phyloP scores from a whole-genome alignment of 2,329 filamentous ascomycete genomes.

The Cylindrodendrum hubeiense region DNA sequence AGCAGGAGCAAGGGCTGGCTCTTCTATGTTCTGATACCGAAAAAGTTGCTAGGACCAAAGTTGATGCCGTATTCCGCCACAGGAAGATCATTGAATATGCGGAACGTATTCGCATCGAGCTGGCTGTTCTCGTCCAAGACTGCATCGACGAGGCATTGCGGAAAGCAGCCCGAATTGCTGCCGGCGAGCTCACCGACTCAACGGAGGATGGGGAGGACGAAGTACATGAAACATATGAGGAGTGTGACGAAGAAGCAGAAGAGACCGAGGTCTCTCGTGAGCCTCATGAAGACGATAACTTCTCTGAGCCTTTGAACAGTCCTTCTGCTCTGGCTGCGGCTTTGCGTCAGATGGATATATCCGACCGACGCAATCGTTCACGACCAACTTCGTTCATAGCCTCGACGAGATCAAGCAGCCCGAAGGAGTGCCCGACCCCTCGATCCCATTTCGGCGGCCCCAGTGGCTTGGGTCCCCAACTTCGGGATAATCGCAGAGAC shows the following conservation, averaged over 20 bases:
- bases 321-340: conserved; percentile 69
- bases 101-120: conserved; percentile 94
- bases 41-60: conserved; percentile 84
- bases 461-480: conserved; percentile 66
- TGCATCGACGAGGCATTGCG: conserved; percentile 93
- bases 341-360: conserved; percentile 56
- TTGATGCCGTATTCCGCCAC: conserved; percentile 92
- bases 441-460: conserved; percentile 78
- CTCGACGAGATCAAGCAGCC: conserved; percentile 90
- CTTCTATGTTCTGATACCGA: conserved; percentile 92
- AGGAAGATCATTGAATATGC: conserved; percentile 95
- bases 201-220: conserved; percentile 70
- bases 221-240: conserved; percentile 43
- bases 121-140: conserved; percentile 91
- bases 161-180: conserved; percentile 89
- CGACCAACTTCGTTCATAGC: conserved; percentile 68
- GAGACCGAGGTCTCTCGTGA: conserved; percentile 30
- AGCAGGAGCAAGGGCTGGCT: conserved; percentile 92
- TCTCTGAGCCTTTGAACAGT: conserved; percentile 45
- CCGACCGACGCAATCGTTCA: conserved; percentile 49
- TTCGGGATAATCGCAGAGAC: conserved; percentile 77
- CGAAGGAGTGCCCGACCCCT: conserved; percentile 90
- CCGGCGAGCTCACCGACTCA: conserved; percentile 86
- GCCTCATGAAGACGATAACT: conserved; percentile 30
- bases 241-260: conserved; percentile 53